Base-by-base conservation (phyloP, 1,139 yeast species). In the Candida gigantensis region DNA sequence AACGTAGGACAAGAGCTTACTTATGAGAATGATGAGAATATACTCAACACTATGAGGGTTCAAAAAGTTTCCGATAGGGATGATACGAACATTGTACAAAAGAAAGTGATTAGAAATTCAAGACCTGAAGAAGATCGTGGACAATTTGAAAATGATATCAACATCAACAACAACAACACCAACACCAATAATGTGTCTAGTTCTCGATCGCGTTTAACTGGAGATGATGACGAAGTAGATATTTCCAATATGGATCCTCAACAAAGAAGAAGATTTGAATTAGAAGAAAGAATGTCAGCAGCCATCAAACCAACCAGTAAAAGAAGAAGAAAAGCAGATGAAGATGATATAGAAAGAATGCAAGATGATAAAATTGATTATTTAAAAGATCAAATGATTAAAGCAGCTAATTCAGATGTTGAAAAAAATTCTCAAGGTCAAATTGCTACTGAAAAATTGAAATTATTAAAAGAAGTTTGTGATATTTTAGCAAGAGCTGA, bases 331-430 rank as follows among this genome's bases (percentile, higher is more conserved):
- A 79, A 74, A 57, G 80, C 80, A 33, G 94, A 86, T 51, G 97
- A 90, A 52, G 96, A 87, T 55, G 97, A 90, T 62, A 67, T 92
- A 50, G 97, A 90, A 58, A 83, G 88, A 56, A 85, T 88, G 82
- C 95, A 90, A 60, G 99, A 94, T 65, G 97, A 90, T 56, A 76
- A 79, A 46, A 86, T 94, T 47, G 81, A 88, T 40, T 74, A 74
- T 41, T 72, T 94, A 49, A 85, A 94, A 49, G 94, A 85, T 52
- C 80, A 79, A 59, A 94, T 94, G 99, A 85, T 92, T 49, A 77
- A 81, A 45, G 97, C 97, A 1, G 98, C 98, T 11, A 81, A 84
- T 57, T 68, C 78, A 50, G 99, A 94, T 60, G 89, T 87, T 28
- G 97, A 89, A 52, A 80, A 87, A 54, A 81, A 89, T 52, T 75